Base-by-base conservation (phyloP, 306 rosid species). In the Lablab purpureus region DNA sequence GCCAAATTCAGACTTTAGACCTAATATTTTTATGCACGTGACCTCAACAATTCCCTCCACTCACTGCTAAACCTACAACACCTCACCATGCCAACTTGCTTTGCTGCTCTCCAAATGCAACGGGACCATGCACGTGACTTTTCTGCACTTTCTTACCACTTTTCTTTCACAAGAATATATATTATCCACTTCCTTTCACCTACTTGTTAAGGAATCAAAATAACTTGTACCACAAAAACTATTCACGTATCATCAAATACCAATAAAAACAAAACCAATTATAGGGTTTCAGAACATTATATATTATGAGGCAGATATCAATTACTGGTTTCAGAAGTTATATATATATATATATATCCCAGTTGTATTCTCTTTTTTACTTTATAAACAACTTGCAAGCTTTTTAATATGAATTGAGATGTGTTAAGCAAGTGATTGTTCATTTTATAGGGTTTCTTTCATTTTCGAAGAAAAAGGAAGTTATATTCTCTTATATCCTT, bases 11-110 rank as follows among this genome's bases (percentile, higher is more conserved):
- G 40, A 64, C 74, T 45, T 70, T 77, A 66, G 72, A 67, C 22
- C 69, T 64, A 40, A 50, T 56, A 71, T 74, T 45, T 60, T 30
- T 32, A 9, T 74, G 73, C 83, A 76, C 83, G 41, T 72, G 83
- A 77, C 32, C 0, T 40, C 37, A 71, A 43, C 55, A 25, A 34
- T 71, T 64, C 19, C 11, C 41, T 46, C 46, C 14, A 41, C 3
- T 11, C 14, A 34, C 64, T 52, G 9, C 36, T 75, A 17, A 8
- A 40, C 12, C 5, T 40, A 40, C 45, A 8, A 40, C 0, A 10
- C 12, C 9, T 37, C 49, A 21, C 60, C 4, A 34, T 49, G 15
- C 40, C 69, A 19, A 65, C 11, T 77, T 67, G 74, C 13, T 7
- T 4, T n/a, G n/a, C n/a, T n/a, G n/a, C n/a, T 23, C 10, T 17